Base-by-base conservation (phyloP, 257 asterid species). In the Petrea volubilis region DNA sequence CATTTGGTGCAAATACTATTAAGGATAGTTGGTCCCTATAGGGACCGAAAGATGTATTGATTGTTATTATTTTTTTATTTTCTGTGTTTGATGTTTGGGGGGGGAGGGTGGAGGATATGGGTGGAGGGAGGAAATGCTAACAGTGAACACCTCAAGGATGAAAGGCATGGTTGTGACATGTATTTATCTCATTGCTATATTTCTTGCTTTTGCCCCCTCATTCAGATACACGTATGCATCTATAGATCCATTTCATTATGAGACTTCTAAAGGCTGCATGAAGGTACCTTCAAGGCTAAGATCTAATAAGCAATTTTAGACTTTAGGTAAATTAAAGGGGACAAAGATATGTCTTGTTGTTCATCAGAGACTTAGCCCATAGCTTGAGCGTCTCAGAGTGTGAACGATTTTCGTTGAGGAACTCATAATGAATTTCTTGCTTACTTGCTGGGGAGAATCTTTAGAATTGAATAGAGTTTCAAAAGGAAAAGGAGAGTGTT, bases 1-100 rank as follows among this genome's bases (percentile, higher is more conserved):
- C 33, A 56, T 43, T 61, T 68, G 47, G 31, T 71, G 67, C 76
- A 60, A 46, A 28, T 18, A 12, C 57, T 70, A 44, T 7, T 40
- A 41, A 7, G 55, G 41, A 58, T 72, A 76, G 59, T 55, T 18
- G 33, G 50, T 40, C 23, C 43, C 28, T 56, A 14, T 58, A 51
- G 62, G 23, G 23, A n/a, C n/a, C 2, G 11, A 14, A 23, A 62
- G 40, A 31, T 72, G 28, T 58, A 29, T 46, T 47, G 46, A 60
- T 28, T 60, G 18, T 21, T 59, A 24, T 20, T 34, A 3, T 34
- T 38, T 5, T 38, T 74, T 46, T 23, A 11, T 6, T 57, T 29
- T 33, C 50, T 6, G 11, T 73, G 40, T 60, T 75, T 66, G 24
- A 27, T 17, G 49, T 60, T 7, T 40, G 41, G 47, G 36, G 70